These are phyloP conservation scores for Lonicera japonica DNA, from an alignment of 129 eudicot species.

Conservation along the genomic window DNA sequence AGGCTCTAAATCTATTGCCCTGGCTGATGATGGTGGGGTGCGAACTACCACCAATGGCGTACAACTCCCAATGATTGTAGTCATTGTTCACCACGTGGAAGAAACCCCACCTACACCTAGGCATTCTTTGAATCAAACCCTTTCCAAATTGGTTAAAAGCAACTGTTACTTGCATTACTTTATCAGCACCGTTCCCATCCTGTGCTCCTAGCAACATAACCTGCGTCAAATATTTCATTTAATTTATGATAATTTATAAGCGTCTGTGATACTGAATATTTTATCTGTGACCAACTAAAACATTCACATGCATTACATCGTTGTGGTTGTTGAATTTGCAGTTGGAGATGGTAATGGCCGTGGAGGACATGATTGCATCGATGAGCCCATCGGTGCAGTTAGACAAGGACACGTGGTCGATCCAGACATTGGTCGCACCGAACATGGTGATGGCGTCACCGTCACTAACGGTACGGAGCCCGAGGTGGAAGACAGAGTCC, in stretches of 20 bases:
- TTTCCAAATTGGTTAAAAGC: constrained; percentile 79
- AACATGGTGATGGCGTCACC: constrained; percentile 69
- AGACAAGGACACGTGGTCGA: constrained; percentile 58
- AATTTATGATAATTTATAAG: neutral
- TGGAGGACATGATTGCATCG: constrained; percentile 62
- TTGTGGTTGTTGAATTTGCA: constrained; percentile 69
- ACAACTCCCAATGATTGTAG: constrained; percentile 74
- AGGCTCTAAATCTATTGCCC: constrained; percentile 79
- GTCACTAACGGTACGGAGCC: constrained; percentile 66
- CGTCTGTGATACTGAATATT: neutral
- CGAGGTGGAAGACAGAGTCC: constrained; percentile 43
- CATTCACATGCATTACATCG: constrained; percentile 19
- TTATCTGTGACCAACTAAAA: neutral
- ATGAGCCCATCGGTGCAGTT: constrained; percentile 59
- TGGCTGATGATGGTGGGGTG: constrained; percentile 86
- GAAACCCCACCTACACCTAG: constrained; percentile 67
- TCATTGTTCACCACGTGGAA: constrained; percentile 84
- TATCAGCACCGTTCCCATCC: constrained; percentile 34
- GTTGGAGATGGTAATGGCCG: constrained; percentile 69
- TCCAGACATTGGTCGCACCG: constrained; percentile 54
- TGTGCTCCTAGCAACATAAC: constrained; percentile 73
- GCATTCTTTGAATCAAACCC: constrained; percentile 79
- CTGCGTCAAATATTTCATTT: constrained; percentile 17
- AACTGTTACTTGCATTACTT: constrained; percentile 70
- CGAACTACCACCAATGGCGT: constrained; percentile 82